These are phyloP conservation scores for Polychaeton citri DNA, from an alignment of 2,329 filamentous ascomycete genomes.

Conservation along the genomic window DNA sequence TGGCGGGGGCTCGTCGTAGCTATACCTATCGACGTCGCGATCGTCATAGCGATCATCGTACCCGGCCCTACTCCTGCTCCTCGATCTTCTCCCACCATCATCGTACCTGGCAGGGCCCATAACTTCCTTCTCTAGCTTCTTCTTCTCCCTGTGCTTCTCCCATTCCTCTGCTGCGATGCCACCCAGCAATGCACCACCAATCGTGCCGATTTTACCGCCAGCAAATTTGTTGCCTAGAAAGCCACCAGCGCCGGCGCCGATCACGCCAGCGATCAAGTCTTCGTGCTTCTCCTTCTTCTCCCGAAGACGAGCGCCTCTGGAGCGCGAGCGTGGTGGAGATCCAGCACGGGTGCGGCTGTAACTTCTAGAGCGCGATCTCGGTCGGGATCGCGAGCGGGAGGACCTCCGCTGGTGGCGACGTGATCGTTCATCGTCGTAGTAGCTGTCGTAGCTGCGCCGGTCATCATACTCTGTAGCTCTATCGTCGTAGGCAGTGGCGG, in stretches of 20 bases:
- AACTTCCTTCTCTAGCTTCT: conserved; percentile 9
- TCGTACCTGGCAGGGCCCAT: neutral
- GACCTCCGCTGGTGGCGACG: neutral
- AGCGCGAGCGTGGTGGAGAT: neutral
- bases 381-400: neutral
- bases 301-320: neutral
- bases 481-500: neutral
- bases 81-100: neutral
- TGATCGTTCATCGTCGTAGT: neutral
- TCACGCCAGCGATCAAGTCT: neutral
- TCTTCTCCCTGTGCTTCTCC: conserved; percentile 13
- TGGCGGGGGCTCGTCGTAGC: neutral
- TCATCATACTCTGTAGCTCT: neutral
- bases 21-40: neutral
- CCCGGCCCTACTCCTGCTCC: neutral
- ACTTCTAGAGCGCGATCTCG: neutral
- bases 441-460: neutral
- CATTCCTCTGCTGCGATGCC: conserved; percentile 12
- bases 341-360: neutral
- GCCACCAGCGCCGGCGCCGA: neutral
- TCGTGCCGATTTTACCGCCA: neutral
- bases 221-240: neutral
- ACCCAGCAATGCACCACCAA: conserved; percentile 15
- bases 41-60: neutral
- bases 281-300: conserved; percentile 1